Evolutionary conservation across 371 early-diverging fungal species (phyloP).

Genomic region (Mortierella sp.): DNA sequence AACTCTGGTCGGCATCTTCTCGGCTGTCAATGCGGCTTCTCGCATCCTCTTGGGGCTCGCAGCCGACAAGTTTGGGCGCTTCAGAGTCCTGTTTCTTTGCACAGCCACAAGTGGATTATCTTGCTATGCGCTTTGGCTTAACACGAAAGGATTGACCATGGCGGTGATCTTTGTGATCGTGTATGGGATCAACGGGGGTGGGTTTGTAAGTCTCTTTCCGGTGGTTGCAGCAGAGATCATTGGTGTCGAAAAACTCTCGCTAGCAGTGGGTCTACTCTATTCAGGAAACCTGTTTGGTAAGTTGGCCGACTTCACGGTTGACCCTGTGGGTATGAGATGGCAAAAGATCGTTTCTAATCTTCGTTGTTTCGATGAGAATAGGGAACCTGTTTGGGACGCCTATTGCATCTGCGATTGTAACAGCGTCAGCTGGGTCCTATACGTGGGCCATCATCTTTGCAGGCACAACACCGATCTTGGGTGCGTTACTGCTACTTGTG

Average conservation of each 20-base stretch:
- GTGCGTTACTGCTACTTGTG: too few species aligned
- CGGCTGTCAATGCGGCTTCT: slow-evolving; percentile 58
- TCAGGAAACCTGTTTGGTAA: slow-evolving; percentile 53
- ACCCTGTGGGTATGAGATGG: background rate
- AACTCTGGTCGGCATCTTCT: slow-evolving; percentile 52
- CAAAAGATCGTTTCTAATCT: too few species aligned
- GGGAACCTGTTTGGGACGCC: slow-evolving; percentile 54
- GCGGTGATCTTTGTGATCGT: slow-evolving; percentile 33
- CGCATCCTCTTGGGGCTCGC: slow-evolving; percentile 56
- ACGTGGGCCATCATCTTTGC: slow-evolving; percentile 39
- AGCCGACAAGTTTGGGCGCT: slow-evolving; percentile 44
- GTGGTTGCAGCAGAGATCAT: slow-evolving; percentile 60
- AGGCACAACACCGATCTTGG: background rate
- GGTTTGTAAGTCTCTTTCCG: slow-evolving; percentile 59
- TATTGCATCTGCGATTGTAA: slow-evolving; percentile 51
- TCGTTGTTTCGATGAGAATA: background rate
- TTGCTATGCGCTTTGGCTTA: slow-evolving; percentile 17
- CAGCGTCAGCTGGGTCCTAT: slow-evolving; percentile 21
- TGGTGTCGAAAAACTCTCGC: slow-evolving; percentile 58
- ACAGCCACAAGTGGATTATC: slow-evolving; percentile 10
- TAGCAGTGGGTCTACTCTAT: slow-evolving; percentile 62
- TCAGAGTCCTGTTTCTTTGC: slow-evolving; percentile 15
- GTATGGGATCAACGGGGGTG: slow-evolving; percentile 61
- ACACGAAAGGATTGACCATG: slow-evolving; percentile 12
- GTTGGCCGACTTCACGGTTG: background rate